phyloP scores from a whole-genome alignment of 2,329 filamentous ascomycete genomes.

The Geosmithia putterillii region DNA sequence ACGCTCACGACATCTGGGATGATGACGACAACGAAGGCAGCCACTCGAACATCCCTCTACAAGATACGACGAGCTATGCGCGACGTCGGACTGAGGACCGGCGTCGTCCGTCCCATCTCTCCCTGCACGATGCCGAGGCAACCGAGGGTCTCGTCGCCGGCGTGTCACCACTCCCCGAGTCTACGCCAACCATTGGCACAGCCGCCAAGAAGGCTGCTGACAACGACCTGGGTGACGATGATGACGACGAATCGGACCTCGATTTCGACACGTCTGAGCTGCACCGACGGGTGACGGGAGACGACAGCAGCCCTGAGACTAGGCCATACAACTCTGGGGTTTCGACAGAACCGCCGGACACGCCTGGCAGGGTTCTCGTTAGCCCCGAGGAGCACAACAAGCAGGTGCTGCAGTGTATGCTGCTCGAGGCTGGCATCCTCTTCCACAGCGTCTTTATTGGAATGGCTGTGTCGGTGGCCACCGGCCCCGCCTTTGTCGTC shows the following conservation, averaged over 20 bases:
- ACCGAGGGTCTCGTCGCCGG: conserved; percentile 44
- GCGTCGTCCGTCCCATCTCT: conserved; percentile 34
- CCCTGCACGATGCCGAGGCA: conserved; percentile 36
- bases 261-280: conserved; percentile 51
- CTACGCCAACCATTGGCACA: conserved; percentile 26
- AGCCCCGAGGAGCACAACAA: conserved; percentile 49
- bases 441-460: conserved; percentile 82
- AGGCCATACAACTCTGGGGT: conserved; percentile 15
- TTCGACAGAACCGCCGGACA: conserved; percentile 1
- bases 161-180: conserved; percentile 44
- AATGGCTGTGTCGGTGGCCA: conserved; percentile 74
- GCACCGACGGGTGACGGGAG: conserved; percentile 22
- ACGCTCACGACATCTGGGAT: conserved; percentile 34
- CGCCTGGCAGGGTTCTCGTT: conserved; percentile 1
- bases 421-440: conserved; percentile 72
- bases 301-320: conserved; percentile 16
- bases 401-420: conserved; percentile 62
- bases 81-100: conserved; percentile 18
- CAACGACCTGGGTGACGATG: conserved; percentile 18
- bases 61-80: conserved; percentile 15
- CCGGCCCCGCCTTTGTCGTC: conserved; percentile 66
- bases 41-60: conserved; percentile 9
- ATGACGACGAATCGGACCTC: conserved; percentile 41
- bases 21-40: conserved; percentile 25
- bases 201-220: conserved; percentile 7